Conservation (phyloP, 23 red algal species). For the Gracilaria gracilis region DNA sequence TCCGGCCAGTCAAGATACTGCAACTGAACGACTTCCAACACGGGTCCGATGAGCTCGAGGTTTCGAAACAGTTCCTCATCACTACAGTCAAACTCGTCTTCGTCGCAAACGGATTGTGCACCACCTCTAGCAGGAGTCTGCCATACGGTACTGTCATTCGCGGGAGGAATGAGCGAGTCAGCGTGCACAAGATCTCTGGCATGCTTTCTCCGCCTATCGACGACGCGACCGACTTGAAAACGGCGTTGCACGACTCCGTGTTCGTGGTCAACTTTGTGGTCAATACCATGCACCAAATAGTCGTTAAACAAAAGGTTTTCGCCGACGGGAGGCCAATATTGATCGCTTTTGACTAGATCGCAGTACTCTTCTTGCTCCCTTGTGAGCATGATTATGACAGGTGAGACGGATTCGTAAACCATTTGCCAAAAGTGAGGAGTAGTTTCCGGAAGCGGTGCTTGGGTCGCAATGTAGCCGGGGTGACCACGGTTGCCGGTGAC, state of each 20-base stretch:
- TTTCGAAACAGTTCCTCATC: slow-evolving; percentile 71
- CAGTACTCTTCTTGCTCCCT: slow-evolving; percentile 73
- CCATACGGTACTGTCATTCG: slow-evolving; percentile 43
- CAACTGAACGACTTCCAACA: slow-evolving; percentile 78
- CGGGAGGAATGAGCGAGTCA: slow-evolving; percentile 54
- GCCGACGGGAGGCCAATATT: slow-evolving; percentile 77
- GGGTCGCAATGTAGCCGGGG: slow-evolving; percentile 91
- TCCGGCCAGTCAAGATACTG: slow-evolving; percentile 95
- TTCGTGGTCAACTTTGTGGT: slow-evolving; percentile 49
- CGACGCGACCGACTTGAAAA: slow-evolving; percentile 66
- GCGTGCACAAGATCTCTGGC: slow-evolving; percentile 60
- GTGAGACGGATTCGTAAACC: slow-evolving; percentile 78
- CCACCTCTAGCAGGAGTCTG: slow-evolving; percentile 48
- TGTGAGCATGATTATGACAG: slow-evolving; percentile 90
- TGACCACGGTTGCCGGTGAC: slow-evolving; percentile 68
- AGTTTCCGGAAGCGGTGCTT: slow-evolving; percentile 73
- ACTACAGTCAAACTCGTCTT: slow-evolving; percentile 44
- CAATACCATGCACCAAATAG: slow-evolving; percentile 55
- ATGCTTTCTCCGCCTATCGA: slow-evolving; percentile 58
- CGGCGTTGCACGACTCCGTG: slow-evolving; percentile 50
- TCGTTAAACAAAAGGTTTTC: slow-evolving; percentile 60
- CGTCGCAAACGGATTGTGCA: slow-evolving; percentile 20
- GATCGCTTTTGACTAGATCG: slow-evolving; percentile 74
- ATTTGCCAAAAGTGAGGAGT: slow-evolving; percentile 96
- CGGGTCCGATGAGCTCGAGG: slow-evolving; percentile 59